Conservation (phyloP, 2,329 filamentous ascomycete species). For the Penicillium sclerotigenum region DNA sequence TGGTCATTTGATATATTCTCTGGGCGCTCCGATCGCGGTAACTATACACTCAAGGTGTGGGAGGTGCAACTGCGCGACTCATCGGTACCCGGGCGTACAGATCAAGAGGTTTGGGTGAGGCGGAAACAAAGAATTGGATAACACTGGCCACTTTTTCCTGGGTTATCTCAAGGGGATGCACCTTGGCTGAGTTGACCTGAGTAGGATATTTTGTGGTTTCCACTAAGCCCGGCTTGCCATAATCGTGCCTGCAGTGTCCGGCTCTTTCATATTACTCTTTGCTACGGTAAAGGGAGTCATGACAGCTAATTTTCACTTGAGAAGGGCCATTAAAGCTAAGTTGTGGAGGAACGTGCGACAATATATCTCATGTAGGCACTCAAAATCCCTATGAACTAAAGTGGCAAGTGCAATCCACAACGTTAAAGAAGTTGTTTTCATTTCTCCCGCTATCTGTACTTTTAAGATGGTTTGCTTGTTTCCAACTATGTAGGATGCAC, state of each 20-base stretch:
- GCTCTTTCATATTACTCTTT: too few relatives aligned
- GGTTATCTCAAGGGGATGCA: too few relatives aligned
- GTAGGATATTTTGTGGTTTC: too few relatives aligned
- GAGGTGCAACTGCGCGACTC: constrained; percentile 56
- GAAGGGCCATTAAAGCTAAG: neutral
- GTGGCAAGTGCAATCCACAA: neutral
- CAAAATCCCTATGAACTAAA: neutral
- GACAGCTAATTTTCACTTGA: neutral
- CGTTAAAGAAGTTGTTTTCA: neutral
- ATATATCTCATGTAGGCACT: neutral
- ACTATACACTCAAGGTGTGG: constrained; percentile 62
- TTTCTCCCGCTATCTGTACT: neutral
- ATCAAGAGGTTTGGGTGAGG: constrained; percentile 38
- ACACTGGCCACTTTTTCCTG: neutral
- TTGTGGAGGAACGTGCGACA: neutral
- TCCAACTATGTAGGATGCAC: neutral
- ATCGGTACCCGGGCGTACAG: neutral
- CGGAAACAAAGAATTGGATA: constrained; percentile 34
- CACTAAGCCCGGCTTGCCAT: too few relatives aligned
- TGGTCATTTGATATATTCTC: constrained; percentile 70
- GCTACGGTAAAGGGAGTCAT: too few relatives aligned
- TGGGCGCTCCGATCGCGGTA: constrained; percentile 59
- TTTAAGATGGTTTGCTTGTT: neutral
- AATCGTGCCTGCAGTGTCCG: too few relatives aligned
- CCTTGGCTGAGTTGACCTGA: neutral